Evolutionary conservation across 83 land plant genomes (phyloP).

Genomic region (Diphasiastrum complanatum): DNA sequence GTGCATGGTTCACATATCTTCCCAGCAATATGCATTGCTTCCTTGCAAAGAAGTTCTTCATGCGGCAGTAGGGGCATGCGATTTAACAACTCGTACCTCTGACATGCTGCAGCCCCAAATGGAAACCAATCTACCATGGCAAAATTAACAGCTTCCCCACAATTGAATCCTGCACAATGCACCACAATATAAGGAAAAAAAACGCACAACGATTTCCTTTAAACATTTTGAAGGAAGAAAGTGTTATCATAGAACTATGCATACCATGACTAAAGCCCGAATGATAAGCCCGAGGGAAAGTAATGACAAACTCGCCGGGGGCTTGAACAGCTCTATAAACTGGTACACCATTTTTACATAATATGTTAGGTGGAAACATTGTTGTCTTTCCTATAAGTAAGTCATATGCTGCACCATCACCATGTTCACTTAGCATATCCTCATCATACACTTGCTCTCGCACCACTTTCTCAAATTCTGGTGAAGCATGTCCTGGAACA

Average conservation of each 20-base stretch:
- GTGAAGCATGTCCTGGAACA: constrained; percentile 72
- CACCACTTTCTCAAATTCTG: constrained; percentile 69
- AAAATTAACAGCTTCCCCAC: constrained; percentile 94
- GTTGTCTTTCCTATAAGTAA: constrained; percentile 18
- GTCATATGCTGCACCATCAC: constrained; percentile 80
- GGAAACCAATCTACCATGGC: constrained; percentile 86
- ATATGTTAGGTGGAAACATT: constrained; percentile 8
- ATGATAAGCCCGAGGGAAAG: constrained; percentile 11
- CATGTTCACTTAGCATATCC: constrained; percentile 50
- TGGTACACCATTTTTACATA: constrained; percentile 4
- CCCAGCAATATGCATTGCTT: constrained; percentile 49
- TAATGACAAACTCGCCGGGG: constrained; percentile 12
- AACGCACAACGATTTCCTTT: background rate
- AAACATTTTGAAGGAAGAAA: background rate
- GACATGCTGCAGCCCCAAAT: constrained; percentile 64
- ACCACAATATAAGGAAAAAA: background rate
- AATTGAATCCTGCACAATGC: constrained; percentile 91
- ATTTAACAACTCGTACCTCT: constrained; percentile 67
- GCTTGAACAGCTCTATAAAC: constrained; percentile 18
- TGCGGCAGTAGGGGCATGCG: constrained; percentile 70
- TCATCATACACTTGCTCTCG: constrained; percentile 50
- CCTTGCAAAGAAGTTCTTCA: constrained; percentile 80
- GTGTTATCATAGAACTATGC: background rate
- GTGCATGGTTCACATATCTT: constrained; percentile 7
- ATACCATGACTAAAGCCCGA: constrained; percentile 12